Percentiles rank a stretch among this genome's conserved stretches.
These are phyloP conservation scores for Delonix regia DNA, from an alignment of 306 rosid genomes.

Conservation along the genomic window DNA sequence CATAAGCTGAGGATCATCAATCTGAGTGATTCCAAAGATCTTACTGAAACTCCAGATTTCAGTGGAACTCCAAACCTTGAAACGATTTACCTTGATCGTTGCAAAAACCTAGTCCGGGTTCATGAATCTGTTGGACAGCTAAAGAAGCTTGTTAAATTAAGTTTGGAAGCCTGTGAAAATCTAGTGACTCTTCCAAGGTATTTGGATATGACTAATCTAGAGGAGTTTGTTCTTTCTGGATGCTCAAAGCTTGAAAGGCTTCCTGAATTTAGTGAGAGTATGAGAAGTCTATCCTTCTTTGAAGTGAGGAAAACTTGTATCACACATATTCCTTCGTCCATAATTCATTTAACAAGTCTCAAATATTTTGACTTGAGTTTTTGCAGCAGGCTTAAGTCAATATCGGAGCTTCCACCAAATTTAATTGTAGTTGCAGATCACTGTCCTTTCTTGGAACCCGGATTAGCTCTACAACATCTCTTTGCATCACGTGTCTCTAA, in stretches of 20 bases:
- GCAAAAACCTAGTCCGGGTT: background rate
- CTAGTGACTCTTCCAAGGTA: slow-evolving; percentile 11
- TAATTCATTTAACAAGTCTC: background rate
- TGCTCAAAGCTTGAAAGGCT: background rate
- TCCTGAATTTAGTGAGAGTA: background rate
- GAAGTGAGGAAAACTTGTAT: background rate
- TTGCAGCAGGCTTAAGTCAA: background rate
- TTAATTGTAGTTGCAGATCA: background rate
- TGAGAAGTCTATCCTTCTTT: background rate
- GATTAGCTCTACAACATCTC: background rate
- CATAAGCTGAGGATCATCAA: background rate
- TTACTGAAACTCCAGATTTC: background rate
- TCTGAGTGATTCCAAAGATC: background rate
- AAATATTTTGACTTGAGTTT: background rate
- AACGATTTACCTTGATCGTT: background rate
- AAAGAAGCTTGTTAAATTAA: background rate
- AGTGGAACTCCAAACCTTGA: background rate
- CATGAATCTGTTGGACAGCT: background rate
- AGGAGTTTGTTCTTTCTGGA: background rate
- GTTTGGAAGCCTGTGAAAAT: background rate
- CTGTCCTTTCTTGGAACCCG: background rate
- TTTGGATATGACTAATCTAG: background rate
- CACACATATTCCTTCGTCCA: background rate
- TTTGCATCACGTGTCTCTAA: background rate
- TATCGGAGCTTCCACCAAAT: background rate